Evolutionary conservation across 306 rosid species (phyloP).

Genomic region (Clitoria ternatea): DNA sequence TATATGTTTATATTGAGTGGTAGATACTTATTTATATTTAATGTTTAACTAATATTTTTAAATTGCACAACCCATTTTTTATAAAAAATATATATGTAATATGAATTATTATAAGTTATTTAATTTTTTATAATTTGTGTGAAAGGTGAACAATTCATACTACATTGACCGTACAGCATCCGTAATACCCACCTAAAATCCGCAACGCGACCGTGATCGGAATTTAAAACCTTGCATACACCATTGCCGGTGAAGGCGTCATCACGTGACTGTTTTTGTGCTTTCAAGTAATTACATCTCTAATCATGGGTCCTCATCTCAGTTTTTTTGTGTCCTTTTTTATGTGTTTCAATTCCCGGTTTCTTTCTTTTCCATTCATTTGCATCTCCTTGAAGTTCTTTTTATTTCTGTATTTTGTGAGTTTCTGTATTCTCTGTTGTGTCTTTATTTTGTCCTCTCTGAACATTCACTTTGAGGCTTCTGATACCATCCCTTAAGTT

Average conservation of each 20-base stretch:
- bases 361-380: background rate
- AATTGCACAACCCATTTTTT: too few species aligned
- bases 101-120: too few species aligned
- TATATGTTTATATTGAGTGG: too few species aligned
- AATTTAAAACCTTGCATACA: too few species aligned
- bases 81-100: too few species aligned
- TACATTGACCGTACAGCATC: too few species aligned
- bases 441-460: background rate
- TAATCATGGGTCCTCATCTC: background rate
- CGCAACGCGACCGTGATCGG: too few species aligned
- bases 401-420: background rate
- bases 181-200: too few species aligned
- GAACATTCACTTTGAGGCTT: background rate
- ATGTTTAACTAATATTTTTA: too few species aligned
- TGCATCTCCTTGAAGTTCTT: background rate
- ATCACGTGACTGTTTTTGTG: background rate
- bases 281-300: background rate
- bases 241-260: background rate
- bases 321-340: background rate
- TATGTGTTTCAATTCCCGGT: background rate
- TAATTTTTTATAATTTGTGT: too few species aligned
- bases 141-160: too few species aligned
- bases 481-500: background rate
- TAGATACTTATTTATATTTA: too few species aligned
- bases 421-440: background rate